Evolutionary conservation across 176 grass and related monocot genomes (phyloP).

Genomic region (Zoysia japonica): DNA sequence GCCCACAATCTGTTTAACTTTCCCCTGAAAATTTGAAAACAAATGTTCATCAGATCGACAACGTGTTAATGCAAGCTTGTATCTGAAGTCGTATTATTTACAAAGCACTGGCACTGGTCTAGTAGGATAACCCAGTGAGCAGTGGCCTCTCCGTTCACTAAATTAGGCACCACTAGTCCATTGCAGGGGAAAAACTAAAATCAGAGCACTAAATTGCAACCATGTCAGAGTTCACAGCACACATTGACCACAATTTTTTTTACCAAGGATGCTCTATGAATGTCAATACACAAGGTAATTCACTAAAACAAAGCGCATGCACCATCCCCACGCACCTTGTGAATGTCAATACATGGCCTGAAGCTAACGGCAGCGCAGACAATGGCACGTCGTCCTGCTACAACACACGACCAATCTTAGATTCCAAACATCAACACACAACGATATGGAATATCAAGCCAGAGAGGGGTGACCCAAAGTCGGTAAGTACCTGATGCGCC

Average conservation of each 20-base stretch:
- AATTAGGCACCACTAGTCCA: background rate
- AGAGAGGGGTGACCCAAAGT: conserved; percentile 13
- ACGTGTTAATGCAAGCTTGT: background rate
- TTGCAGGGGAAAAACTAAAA: background rate
- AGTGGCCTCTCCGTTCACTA: background rate
- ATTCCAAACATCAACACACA: background rate
- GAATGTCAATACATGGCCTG: conserved; percentile 90
- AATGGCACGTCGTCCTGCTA: conserved; percentile 30
- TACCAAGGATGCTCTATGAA: too few species aligned
- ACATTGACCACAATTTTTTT: background rate
- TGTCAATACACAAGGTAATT: background rate
- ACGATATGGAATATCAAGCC: conserved; percentile 1
- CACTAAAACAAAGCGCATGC: background rate
- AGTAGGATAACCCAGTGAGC: background rate
- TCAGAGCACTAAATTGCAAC: background rate
- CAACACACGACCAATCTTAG: conserved; percentile 27
- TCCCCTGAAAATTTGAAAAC: conserved; percentile 46
- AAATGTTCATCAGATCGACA: conserved; percentile 6
- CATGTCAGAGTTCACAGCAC: conserved; percentile 31
- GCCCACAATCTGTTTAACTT: conserved; percentile 98
- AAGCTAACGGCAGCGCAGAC: conserved; percentile 52
- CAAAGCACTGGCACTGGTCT: background rate
- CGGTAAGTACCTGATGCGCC: conserved; percentile 37
- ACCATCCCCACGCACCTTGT: conserved; percentile 61
- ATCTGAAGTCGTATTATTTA: background rate